These are phyloP conservation scores for Neurospora hispaniola DNA, from an alignment of 495 filamentous ascomycete species.

Conservation along the genomic window DNA sequence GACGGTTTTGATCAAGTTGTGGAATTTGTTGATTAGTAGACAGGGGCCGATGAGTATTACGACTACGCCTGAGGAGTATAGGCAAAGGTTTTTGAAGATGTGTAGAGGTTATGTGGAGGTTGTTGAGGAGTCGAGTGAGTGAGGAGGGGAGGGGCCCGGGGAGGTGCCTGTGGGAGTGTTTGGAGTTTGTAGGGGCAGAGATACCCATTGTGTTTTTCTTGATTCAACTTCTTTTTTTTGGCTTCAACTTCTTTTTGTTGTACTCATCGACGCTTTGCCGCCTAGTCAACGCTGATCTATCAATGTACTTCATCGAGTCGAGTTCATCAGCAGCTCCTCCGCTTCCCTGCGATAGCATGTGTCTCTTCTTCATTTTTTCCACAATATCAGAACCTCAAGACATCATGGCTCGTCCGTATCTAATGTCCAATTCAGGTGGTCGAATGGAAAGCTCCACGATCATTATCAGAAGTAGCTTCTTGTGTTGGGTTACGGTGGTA, in stretches of 20 bases:
- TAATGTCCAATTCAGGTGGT: too few relatives aligned
- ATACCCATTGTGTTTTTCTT: background rate
- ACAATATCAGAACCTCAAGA: too few relatives aligned
- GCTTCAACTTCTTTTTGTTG: too few relatives aligned
- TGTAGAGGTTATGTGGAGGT: conserved; percentile 45
- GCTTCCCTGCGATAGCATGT: too few relatives aligned
- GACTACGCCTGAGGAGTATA: conserved; percentile 54
- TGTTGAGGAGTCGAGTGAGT: conserved; percentile 13
- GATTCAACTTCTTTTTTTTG: too few relatives aligned
- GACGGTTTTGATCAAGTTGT: conserved; percentile 49
- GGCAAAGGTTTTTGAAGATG: conserved; percentile 53
- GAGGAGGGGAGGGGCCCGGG: background rate
- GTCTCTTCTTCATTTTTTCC: too few relatives aligned
- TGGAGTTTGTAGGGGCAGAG: background rate
- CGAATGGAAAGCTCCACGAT: too few relatives aligned
- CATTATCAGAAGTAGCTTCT: background rate
- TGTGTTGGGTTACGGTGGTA: background rate
- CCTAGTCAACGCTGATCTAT: too few relatives aligned
- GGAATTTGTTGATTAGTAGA: conserved; percentile 42
- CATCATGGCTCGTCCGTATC: too few relatives aligned
- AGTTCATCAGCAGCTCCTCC: too few relatives aligned
- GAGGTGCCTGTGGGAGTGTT: background rate
- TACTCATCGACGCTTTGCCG: too few relatives aligned
- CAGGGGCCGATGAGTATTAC: conserved; percentile 64
- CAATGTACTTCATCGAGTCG: too few relatives aligned